Evolutionary conservation across 1,139 yeast species (phyloP).

Genomic region (Taiozyma sp.): DNA sequence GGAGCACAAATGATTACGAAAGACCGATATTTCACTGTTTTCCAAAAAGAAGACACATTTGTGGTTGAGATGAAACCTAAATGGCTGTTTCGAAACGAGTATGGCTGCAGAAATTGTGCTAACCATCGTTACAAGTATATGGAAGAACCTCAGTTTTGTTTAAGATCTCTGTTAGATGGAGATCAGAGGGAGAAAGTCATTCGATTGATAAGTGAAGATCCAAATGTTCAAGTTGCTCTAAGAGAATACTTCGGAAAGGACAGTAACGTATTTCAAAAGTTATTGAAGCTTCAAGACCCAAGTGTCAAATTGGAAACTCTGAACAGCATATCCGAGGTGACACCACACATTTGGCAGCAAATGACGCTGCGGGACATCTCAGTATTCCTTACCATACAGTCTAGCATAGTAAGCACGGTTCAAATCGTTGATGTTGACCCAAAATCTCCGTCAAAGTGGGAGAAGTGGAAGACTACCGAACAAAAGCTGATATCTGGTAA

Average conservation of each 20-base stretch:
- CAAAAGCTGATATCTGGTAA: slow-evolving; percentile 11
- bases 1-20: slow-evolving; percentile 1
- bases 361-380: slow-evolving; percentile 36
- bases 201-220: slow-evolving; percentile 1
- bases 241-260: slow-evolving; percentile 5
- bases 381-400: slow-evolving; percentile 19
- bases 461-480: slow-evolving; percentile 29
- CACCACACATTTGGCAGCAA: slow-evolving; percentile 25
- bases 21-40: slow-evolving; percentile 13
- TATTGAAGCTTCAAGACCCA: slow-evolving; percentile 10
- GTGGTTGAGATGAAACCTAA: slow-evolving; percentile 39
- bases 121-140: slow-evolving; percentile 26
- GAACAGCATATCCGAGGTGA: slow-evolving; percentile 10
- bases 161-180: slow-evolving; percentile 27
- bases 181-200: slow-evolving; percentile 5
- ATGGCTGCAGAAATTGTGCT: slow-evolving; percentile 40
- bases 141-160: slow-evolving; percentile 26
- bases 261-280: slow-evolving; percentile 4
- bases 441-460: slow-evolving; percentile 25
- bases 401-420: slow-evolving; percentile 1
- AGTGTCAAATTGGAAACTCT: slow-evolving; percentile 12
- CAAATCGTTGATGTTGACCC: slow-evolving; percentile 32
- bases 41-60: neutral
- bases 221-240: neutral
- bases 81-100: slow-evolving; percentile 31